Evolutionary conservation across 495 filamentous ascomycete genomes (phyloP), one percentile per base, ranked within the genome.

Genomic region (Glarea lozoyensis): DNA sequence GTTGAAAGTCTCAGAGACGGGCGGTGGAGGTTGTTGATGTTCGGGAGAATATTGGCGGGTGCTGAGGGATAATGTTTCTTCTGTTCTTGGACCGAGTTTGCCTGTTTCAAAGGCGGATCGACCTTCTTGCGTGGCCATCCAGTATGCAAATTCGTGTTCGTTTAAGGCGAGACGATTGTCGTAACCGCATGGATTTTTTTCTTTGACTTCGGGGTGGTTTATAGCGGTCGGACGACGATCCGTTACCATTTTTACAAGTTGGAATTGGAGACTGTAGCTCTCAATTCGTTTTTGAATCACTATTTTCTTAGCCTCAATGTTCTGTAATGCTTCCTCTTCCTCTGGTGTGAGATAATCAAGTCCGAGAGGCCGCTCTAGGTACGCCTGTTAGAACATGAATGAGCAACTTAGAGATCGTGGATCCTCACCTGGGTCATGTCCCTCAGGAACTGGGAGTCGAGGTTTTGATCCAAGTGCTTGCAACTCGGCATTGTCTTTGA

Each of bases 101-200:
- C 40, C 43, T 15, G 52, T 50, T 13, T 18, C 27, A 17, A 50
- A 49, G 10, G 52, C 52, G 5, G n/a, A 21, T 21, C 43, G 60
- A 10, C 60, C 62, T 9, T 42, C 44, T n/a, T 42, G 42, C 11
- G 50, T 49, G 9, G 55, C 39, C 1, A 53, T 42, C 63, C 65
- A 72, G 2, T 10, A 12, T 1, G 45, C 65, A 51, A 85, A 83
- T 52, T 82, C 70, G 31, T 68, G 64, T 43, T 81, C 76, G 11
- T 69, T 70, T 74, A 79, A 78, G 1, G 72, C 60, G 2, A 84
- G 60, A 19, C 79, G 62, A 12, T 67, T 56, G 54, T 84, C 79
- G 47, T 77, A 83, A 15, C 81, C 81, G 49, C 81, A 85, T 37
- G 81, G 70, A 43, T 76, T 71, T 53, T 82, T 82, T 19, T 46